Evolutionary conservation across 345 rosid species (phyloP), one percentile per base, ranked within the genome.

Genomic region (Sapria himalayana): DNA sequence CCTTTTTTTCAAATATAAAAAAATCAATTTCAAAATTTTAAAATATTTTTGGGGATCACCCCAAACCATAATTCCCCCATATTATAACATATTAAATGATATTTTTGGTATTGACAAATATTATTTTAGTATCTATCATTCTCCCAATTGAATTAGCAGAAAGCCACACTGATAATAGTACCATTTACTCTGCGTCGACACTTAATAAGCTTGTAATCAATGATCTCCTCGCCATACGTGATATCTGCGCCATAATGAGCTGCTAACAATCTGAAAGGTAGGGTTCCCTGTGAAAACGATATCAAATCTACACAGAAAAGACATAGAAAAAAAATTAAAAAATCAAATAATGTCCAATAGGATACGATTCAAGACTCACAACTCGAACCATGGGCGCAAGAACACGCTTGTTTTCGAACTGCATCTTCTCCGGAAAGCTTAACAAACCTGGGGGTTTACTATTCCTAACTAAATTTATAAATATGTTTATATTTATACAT

Each of bases 311-410:
- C 11, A 43, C 33, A 11, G 32, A 41, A 22, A 20, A 18, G 41
- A 3, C 22, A n/a, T 8, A 19, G 11, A 6, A 12, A 48, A 9
- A 5, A 11, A 15, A 8, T 7, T 19, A 6, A 5, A 1, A 33
- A 35, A 31, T 37, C 3, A 19, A 31, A 2, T 22, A 20, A 24
- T 14, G 10, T 13, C 22, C 15, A 7, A 7, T 13, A 22, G 15
- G 10, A 21, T 16, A 16, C 0, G n/a, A 5, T 14, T 0, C 0
- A 5, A 19, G 32, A 71, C 91, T 68, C 54, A 85, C 96, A 46
- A 81, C 78, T 48, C 96, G 80, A 62, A 85, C 96, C 92, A 85
- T 85, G 47, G 96, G 96, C 69, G 93, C 96, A 5, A 85, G 93
- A 6, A 85, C 71, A 2, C 70, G 73, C 78, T 77, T 85, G 70